phyloP scores from a whole-genome alignment of 345 rosid genomes.

The Noccaea bulbosa region DNA sequence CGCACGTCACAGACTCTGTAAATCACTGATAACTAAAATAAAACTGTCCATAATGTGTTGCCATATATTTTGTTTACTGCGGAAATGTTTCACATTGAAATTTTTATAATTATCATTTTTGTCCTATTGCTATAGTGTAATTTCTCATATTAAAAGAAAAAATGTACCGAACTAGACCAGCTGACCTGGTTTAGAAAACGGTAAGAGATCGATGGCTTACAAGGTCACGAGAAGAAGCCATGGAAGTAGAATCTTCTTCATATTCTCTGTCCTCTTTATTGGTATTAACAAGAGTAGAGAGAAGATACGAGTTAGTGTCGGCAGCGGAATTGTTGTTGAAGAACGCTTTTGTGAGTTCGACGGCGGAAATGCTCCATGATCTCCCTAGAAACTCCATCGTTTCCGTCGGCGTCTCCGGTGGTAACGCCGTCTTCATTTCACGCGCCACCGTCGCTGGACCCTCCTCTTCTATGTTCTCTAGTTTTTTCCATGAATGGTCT shows the following conservation, averaged over 20 bases:
- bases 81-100: not conserved
- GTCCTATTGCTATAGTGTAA: not conserved
- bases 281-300: constrained; percentile 46
- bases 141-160: not conserved
- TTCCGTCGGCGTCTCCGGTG: constrained; percentile 91
- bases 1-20: not conserved
- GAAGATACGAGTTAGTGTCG: constrained; percentile 39
- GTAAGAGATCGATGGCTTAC: constrained; percentile 25
- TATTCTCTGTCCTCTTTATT: constrained; percentile 42
- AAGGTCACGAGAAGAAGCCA: constrained; percentile 46
- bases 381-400: constrained; percentile 96
- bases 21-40: not conserved
- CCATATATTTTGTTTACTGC: not conserved
- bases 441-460: constrained; percentile 40
- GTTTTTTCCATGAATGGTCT: constrained; percentile 47
- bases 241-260: constrained; percentile 49
- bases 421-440: constrained; percentile 46
- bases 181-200: constrained; percentile 25
- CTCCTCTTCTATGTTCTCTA: constrained; percentile 85
- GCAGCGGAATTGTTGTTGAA: constrained; percentile 41
- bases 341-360: constrained; percentile 85
- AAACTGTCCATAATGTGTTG: not conserved
- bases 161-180: not conserved
- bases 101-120: not conserved
- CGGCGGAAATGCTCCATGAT: constrained; percentile 94